Base-by-base conservation (phyloP, 1,139 yeast genomes). In the Hemisphaericaspora xylofermentans region DNA sequence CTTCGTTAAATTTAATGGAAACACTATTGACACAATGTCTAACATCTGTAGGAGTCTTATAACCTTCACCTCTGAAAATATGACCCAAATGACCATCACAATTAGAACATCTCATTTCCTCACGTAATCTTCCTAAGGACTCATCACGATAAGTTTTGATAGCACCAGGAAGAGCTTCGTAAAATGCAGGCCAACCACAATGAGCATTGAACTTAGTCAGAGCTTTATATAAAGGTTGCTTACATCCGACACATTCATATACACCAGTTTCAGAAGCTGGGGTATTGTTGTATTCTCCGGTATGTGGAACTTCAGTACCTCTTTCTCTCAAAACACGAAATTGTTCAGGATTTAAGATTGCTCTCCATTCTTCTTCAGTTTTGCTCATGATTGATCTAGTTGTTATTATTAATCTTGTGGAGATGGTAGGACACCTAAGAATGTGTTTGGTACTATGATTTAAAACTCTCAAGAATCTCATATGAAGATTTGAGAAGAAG, bases 131-230 rank as follows among this genome's bases (percentile, higher is more conserved):
- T 0, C 98, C 98, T 42, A 66, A 65, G 8, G 82, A 62, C 0
- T 43, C 53, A 61, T 93, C 99, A 21, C 70, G 74, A 47, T 74
- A 64, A 12, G 84, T 70, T 24, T 64, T 74, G 35, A 93, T 72
- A 1, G 96, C 74, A 0, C 89, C 91, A 0, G 96, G 95, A 39
- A 91, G 68, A 4, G 95, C 96, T 43, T 87, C 84, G 60, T 83
- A 91, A 63, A 93, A 93, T 0, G 97, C 89, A 0, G 98, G 98
- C 98, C 98, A 93, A 2, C 98, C 98, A 63, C 98, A 93, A 42
- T 88, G 89, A 16, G 95, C 79, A 44, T 84, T 81, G 54, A 94
- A 93, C 64, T 93, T 93, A 12, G 96, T 77, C 35, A 74, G 71
- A 27, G 96, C 82, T 48, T 76, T 75, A 63, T 93, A 93, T 31